Evolutionary conservation across 768 basidiomycete genomes (phyloP).

Genomic region (Cystofilobasidium ferigula): DNA sequence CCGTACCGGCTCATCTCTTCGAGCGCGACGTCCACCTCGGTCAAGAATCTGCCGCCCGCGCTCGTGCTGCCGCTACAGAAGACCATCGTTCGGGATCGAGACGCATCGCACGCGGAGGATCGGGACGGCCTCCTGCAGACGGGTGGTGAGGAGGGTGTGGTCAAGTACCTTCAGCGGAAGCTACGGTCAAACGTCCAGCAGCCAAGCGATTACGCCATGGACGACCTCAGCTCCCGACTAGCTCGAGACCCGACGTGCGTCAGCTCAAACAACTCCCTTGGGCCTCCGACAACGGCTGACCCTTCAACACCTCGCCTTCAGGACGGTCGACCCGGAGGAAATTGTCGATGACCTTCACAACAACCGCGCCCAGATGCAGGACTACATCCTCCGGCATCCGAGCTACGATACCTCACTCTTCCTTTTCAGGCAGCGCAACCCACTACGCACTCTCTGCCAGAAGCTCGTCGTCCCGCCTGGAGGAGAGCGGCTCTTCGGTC

Average conservation of each 20-base stretch:
- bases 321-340: conserved; percentile 48
- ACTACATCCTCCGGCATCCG: conserved; percentile 80
- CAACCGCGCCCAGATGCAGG: conserved; percentile 61
- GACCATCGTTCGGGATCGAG: conserved; percentile 48
- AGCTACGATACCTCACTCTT: conserved; percentile 82
- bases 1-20: conserved; percentile 76
- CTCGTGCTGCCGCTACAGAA: conserved; percentile 71
- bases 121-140: background rate
- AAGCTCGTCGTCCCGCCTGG: conserved; percentile 62
- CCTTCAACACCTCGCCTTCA: conserved; percentile 33
- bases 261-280: too few species aligned
- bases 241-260: background rate
- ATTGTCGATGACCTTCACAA: conserved; percentile 56
- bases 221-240: background rate
- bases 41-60: conserved; percentile 59
- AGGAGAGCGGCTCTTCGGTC: conserved; percentile 81
- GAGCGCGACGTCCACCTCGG: conserved; percentile 59
- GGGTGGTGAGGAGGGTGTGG: conserved; percentile 15
- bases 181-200: background rate
- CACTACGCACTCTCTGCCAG: conserved; percentile 64
- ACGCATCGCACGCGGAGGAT: conserved; percentile 27
- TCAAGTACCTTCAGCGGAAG: background rate
- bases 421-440: conserved; percentile 71
- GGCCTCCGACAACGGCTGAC: too few species aligned
- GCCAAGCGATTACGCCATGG: background rate